Percentiles rank a stretch among this genome's conserved stretches.
Evolutionary conservation across 495 filamentous ascomycete genomes (phyloP).

Genomic region (Wilcoxina mikolae): DNA sequence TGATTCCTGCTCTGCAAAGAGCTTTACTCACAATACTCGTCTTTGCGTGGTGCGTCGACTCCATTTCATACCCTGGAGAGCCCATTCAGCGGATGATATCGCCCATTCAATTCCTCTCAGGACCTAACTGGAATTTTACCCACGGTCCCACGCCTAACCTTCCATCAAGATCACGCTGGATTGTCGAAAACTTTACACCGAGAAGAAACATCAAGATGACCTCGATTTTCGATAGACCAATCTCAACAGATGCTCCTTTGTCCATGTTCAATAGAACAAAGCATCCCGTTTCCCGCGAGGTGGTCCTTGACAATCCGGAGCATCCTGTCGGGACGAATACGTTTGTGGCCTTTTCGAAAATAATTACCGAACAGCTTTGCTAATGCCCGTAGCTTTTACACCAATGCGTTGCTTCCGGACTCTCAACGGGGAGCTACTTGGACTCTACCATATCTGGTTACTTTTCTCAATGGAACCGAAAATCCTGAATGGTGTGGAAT

Average conservation of each 20-base stretch:
- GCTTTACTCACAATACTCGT: too few relatives aligned
- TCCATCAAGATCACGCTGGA: too few relatives aligned
- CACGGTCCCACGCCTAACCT: too few relatives aligned
- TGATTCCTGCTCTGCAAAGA: too few relatives aligned
- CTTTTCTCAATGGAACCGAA: conserved; percentile 46
- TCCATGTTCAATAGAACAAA: conserved; percentile 36
- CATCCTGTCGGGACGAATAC: conserved; percentile 32
- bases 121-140: too few relatives aligned
- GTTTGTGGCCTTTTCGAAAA: conserved; percentile 55
- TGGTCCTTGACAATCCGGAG: conserved; percentile 36
- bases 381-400: conserved; percentile 47
- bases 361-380: not conserved
- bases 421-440: conserved; percentile 55
- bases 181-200: too few relatives aligned
- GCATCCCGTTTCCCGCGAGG: conserved; percentile 38
- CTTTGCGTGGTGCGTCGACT: too few relatives aligned
- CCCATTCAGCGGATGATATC: too few relatives aligned
- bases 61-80: too few relatives aligned
- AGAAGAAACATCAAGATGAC: conserved; percentile 27
- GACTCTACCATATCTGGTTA: conserved; percentile 72
- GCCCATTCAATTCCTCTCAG: too few relatives aligned
- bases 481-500: conserved; percentile 6
- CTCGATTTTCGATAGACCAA: conserved; percentile 38
- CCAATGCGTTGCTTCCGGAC: conserved; percentile 73
- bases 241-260: conserved; percentile 46